A percentile compares a stretch with the other conserved stretches of the same genome.
Evolutionary conservation across 1,284 basidiomycete genomes (phyloP).

Genomic region (Trichosporon sp.): DNA sequence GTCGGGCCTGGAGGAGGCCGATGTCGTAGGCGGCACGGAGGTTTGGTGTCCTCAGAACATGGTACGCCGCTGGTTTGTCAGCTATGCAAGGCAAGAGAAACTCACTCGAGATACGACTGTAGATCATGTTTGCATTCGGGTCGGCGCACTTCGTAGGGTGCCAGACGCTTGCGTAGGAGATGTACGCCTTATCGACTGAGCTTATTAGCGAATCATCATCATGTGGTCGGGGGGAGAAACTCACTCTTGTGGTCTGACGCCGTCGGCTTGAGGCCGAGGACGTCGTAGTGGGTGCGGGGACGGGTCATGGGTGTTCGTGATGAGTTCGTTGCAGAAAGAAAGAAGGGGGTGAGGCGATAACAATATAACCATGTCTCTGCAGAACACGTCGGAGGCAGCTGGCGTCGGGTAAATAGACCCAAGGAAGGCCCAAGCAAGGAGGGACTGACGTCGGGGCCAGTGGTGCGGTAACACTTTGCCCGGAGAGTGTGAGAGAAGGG

Average conservation of each 20-base stretch:
- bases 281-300: conserved; percentile 6
- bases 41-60: conserved; percentile 4
- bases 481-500: neutral
- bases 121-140: conserved; percentile 5
- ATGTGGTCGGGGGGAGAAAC: neutral
- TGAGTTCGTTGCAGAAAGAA: neutral
- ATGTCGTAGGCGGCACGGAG: conserved; percentile 15
- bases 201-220: neutral
- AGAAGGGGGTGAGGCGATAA: neutral
- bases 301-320: neutral
- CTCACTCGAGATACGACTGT: conserved; percentile 7
- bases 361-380: neutral
- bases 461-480: neutral
- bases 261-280: conserved; percentile 16
- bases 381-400: neutral
- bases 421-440: too few relatives aligned
- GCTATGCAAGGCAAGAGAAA: neutral
- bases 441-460: conserved; percentile 1
- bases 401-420: neutral
- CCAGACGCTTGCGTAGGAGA: conserved; percentile 11
- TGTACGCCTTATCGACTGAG: conserved; percentile 17
- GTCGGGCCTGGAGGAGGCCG: conserved; percentile 10
- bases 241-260: conserved; percentile 12
- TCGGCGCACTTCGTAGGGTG: conserved; percentile 11
- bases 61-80: neutral